A percentile compares a stretch with the other conserved stretches of the same genome.
phyloP scores from a whole-genome alignment of 495 filamentous ascomycete genomes.

The Endocarpon pusillum region DNA sequence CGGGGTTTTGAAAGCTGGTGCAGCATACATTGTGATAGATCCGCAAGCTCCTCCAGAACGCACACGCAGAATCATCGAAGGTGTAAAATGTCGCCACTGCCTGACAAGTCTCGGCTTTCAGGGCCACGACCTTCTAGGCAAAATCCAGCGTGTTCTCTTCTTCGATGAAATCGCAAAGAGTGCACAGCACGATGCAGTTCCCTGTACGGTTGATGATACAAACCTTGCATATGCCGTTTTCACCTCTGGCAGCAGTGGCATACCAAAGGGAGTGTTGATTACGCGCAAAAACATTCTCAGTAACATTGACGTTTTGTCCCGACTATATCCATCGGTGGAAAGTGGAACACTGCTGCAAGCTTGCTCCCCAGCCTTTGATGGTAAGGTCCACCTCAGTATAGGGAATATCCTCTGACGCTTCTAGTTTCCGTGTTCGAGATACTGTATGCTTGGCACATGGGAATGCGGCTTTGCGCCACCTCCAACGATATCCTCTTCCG shows the following conservation, averaged over 20 bases:
- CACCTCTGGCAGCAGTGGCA: conserved; percentile 48
- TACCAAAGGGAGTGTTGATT: conserved; percentile 53
- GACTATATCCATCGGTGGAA: conserved; percentile 35
- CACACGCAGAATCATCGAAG: conserved; percentile 33
- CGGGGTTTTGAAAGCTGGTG: conserved; percentile 52
- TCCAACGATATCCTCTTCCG: conserved; percentile 45
- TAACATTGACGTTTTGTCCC: conserved; percentile 42
- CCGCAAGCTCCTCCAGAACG: conserved; percentile 42
- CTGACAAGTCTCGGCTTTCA: too few relatives aligned
- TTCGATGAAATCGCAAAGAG: too few relatives aligned
- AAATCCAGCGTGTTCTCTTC: conserved; percentile 6
- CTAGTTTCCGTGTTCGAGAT: conserved; percentile 63
- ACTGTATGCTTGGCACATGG: conserved; percentile 56
- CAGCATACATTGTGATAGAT: conserved; percentile 55
- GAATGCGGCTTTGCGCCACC: conserved; percentile 55
- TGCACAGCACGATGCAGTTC: too few relatives aligned
- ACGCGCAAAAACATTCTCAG: conserved; percentile 50
- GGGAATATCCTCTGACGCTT: conserved; percentile 4
- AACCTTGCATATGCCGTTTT: conserved; percentile 39
- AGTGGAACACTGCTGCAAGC: conserved; percentile 46
- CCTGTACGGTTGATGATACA: conserved; percentile 8
- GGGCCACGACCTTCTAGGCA: not conserved
- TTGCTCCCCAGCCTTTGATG: conserved; percentile 57
- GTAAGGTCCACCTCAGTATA: conserved; percentile 13
- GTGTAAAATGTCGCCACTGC: too few relatives aligned